A percentile compares a stretch with the other conserved stretches of the same genome.
These are phyloP conservation scores for Aspergillus phoenicis DNA, from an alignment of 2,329 filamentous ascomycete genomes.

Conservation along the genomic window DNA sequence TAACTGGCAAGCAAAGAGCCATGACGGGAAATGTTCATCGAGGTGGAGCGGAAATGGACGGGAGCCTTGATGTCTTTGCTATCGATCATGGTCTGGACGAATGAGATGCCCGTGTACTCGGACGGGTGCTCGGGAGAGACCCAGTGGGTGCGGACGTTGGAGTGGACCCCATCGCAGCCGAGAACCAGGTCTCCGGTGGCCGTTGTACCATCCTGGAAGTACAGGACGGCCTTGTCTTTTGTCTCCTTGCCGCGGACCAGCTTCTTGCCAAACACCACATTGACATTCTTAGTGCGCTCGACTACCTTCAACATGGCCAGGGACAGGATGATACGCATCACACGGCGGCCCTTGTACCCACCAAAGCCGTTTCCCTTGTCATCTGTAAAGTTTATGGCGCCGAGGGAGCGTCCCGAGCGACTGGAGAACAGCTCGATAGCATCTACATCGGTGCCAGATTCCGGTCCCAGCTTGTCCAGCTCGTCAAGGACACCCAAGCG, in stretches of 20 bases:
- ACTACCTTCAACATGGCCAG: slow-evolving; percentile 45
- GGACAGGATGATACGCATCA: slow-evolving; percentile 46
- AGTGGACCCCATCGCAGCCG: slow-evolving; percentile 48
- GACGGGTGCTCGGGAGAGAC: slow-evolving; percentile 38
- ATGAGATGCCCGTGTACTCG: slow-evolving; percentile 45
- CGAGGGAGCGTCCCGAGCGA: slow-evolving; percentile 43
- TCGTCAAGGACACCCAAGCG: slow-evolving; percentile 45
- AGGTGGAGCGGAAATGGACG: slow-evolving; percentile 43
- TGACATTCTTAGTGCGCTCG: slow-evolving; percentile 39
- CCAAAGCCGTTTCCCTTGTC: slow-evolving; percentile 41
- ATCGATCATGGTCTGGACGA: slow-evolving; percentile 40
- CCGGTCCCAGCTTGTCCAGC: slow-evolving; percentile 41
- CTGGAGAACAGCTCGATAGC: slow-evolving; percentile 45
- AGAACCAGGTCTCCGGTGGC: slow-evolving; percentile 40
- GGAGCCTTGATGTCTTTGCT: slow-evolving; percentile 15
- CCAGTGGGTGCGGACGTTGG: slow-evolving; percentile 36
- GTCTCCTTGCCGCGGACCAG: slow-evolving; percentile 41
- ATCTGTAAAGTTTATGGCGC: slow-evolving; percentile 43
- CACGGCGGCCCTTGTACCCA: slow-evolving; percentile 44
- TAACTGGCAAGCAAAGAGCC: slow-evolving; percentile 42
- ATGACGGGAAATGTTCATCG: slow-evolving; percentile 40
- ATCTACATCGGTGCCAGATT: slow-evolving; percentile 44
- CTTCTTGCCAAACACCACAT: slow-evolving; percentile 48
- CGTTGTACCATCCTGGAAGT: slow-evolving; percentile 42
- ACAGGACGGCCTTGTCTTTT: slow-evolving; percentile 33